Evolutionary conservation across 1,284 basidiomycete species (phyloP).

Genomic region (Pholiota adiposa): DNA sequence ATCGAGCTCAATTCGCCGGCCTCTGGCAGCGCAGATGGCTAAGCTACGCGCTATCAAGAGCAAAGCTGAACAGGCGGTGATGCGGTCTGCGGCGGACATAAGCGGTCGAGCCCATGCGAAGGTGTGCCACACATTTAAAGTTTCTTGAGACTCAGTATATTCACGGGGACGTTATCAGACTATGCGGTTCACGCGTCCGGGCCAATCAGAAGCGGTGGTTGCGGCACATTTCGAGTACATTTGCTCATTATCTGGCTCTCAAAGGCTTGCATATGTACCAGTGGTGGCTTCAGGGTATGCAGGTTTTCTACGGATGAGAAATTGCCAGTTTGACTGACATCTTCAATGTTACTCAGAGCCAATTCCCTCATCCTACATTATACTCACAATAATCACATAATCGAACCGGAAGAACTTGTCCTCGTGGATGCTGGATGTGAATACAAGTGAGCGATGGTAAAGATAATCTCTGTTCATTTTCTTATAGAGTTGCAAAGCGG

Average conservation of each 20-base stretch:
- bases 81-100: slow-evolving; percentile 77
- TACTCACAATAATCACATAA: slow-evolving; percentile 83
- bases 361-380: slow-evolving; percentile 93
- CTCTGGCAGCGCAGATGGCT: slow-evolving; percentile 64
- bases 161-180: slow-evolving; percentile 47
- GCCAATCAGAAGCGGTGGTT: slow-evolving; percentile 73
- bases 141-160: background rate
- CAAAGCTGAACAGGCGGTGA: slow-evolving; percentile 65
- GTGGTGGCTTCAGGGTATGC: slow-evolving; percentile 90
- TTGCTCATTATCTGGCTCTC: slow-evolving; percentile 78
- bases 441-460: slow-evolving; percentile 64
- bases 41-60: slow-evolving; percentile 75
- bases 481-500: slow-evolving; percentile 53
- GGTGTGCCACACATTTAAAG: slow-evolving; percentile 40
- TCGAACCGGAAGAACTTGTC: slow-evolving; percentile 77
- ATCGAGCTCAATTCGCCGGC: slow-evolving; percentile 47
- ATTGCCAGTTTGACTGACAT: slow-evolving; percentile 6
- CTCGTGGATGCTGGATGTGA: slow-evolving; percentile 92
- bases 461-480: background rate
- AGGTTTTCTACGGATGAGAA: background rate
- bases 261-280: slow-evolving; percentile 91
- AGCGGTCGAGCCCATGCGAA: slow-evolving; percentile 79
- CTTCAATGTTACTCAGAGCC: slow-evolving; percentile 58
- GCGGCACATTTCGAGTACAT: slow-evolving; percentile 91
- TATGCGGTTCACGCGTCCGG: slow-evolving; percentile 81